A percentile compares a stretch with the other conserved stretches of the same genome.
These are phyloP conservation scores for Rostrohypoxylon terebratum DNA, from an alignment of 495 filamentous ascomycete species.

Conservation along the genomic window DNA sequence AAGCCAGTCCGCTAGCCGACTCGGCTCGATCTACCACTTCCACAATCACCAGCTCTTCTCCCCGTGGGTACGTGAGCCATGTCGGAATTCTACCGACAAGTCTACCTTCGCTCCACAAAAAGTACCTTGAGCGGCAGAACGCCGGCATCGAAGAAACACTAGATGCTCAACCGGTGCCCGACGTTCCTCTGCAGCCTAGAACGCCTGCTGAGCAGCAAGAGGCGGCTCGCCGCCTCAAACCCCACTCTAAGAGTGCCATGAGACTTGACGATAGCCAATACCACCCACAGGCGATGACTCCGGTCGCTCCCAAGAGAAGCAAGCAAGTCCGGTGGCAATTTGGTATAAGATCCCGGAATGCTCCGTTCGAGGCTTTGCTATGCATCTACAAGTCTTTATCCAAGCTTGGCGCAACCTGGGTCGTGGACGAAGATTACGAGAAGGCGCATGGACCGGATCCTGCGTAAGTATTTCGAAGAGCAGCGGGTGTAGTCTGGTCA, in stretches of 20 bases:
- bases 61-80: slow-evolving; percentile 75
- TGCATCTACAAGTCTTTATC: slow-evolving; percentile 92
- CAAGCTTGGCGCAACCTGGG: slow-evolving; percentile 90
- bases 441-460: slow-evolving; percentile 50
- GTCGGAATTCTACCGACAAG: slow-evolving; percentile 91
- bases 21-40: slow-evolving; percentile 60
- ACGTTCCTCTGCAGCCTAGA: slow-evolving; percentile 63
- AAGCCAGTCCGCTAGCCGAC: slow-evolving; percentile 48
- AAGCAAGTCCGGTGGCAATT: slow-evolving; percentile 93
- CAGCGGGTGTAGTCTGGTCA: neutral
- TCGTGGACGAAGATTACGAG: slow-evolving; percentile 67
- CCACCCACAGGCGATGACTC: slow-evolving; percentile 74
- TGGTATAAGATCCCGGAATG: slow-evolving; percentile 92
- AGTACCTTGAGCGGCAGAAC: slow-evolving; percentile 82
- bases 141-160: slow-evolving; percentile 57
- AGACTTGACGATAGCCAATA: slow-evolving; percentile 71
- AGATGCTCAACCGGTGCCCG: slow-evolving; percentile 56
- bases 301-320: slow-evolving; percentile 71
- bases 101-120: slow-evolving; percentile 87
- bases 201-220: slow-evolving; percentile 81
- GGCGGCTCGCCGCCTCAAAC: slow-evolving; percentile 79
- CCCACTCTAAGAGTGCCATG: slow-evolving; percentile 72
- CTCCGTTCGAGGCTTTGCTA: slow-evolving; percentile 89
- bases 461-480: slow-evolving; percentile 30
- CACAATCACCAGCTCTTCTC: slow-evolving; percentile 57